Base-by-base conservation (phyloP, 2,329 filamentous ascomycete species). In the Gaeumannomyces tritici region DNA sequence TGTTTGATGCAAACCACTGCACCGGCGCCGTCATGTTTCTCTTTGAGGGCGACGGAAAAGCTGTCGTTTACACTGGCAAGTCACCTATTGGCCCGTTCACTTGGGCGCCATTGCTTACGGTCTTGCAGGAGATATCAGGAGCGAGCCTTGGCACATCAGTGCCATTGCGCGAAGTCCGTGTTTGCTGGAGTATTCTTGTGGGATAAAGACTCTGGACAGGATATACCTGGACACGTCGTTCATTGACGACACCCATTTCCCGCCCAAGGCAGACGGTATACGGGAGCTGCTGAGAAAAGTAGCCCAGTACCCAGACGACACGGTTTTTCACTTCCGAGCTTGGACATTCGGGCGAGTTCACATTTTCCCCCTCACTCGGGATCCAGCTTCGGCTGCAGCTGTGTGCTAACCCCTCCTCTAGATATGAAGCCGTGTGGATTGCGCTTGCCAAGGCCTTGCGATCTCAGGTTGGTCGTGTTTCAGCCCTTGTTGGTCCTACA, bases 1-100 rank as follows among this genome's bases (percentile, higher is more conserved):
- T 97, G 0, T 84, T 97, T 61, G 89, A 96, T 76, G 92, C 93
- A 1, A 97, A 98, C 68, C 93, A 97, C 71, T 98, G 93, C 69
- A 83, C 89, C 0, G 93, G 93, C 0, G 87, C 91, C 24, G 91
- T 95, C 24, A 96, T 96, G 91, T 97, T 97, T 70, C 78, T 97
- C 24, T 89, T 97, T 31, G 90, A 97, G 74, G 86, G 85, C 2
- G 74, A 84, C 61, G 81, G 80, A 0, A 90, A 86, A 64, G 87
- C 91, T 0, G 81, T 96, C 1, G 76, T 97, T 0, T 98, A 97
- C 70, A 96, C 93, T 0, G 93, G 60, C 35, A 55, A 9, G 54
- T n/a, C 8, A n/a, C 4, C 1, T 57, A 18, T 6, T 21, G 9
- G 47, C 12, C 8, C 57, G 15, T 31, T 57, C 4, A 28, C n/a